Percentiles rank a stretch among this genome's conserved stretches.
Evolutionary conservation across 306 rosid genomes (phyloP).

Genomic region (Cucumis melo): DNA sequence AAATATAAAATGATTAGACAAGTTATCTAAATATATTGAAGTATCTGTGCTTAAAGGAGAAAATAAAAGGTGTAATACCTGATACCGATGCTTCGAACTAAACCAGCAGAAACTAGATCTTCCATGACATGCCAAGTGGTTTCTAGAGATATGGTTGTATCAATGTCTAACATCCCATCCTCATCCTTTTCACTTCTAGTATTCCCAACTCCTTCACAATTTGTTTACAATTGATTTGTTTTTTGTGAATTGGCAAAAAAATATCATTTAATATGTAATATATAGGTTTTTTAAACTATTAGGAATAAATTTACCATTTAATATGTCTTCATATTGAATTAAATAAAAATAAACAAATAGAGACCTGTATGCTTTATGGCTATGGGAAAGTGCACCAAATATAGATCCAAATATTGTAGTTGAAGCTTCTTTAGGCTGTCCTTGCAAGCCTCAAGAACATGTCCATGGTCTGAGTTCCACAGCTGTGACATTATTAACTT

Average conservation of each 20-base stretch:
- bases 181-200: constrained; percentile 68
- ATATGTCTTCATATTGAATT: too few relatives aligned
- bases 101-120: constrained; percentile 63
- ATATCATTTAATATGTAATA: too few relatives aligned
- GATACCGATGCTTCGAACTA: constrained; percentile 91
- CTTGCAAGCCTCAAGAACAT: constrained; percentile 73
- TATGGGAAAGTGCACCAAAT: constrained; percentile 79
- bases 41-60: too few relatives aligned
- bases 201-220: constrained; percentile 20
- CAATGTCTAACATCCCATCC: constrained; percentile 79
- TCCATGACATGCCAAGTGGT: constrained; percentile 94
- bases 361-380: constrained; percentile 59
- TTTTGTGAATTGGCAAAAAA: too few relatives aligned
- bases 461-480: constrained; percentile 97
- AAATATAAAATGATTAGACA: too few relatives aligned
- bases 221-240: too few relatives aligned
- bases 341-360: too few relatives aligned
- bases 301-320: too few relatives aligned
- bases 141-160: constrained; percentile 68
- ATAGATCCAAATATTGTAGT: constrained; percentile 66
- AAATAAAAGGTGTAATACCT: constrained; percentile 25
- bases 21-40: too few relatives aligned
- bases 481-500: constrained; percentile 15
- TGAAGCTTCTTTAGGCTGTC: constrained; percentile 80
- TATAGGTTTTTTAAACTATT: too few relatives aligned